A percentile compares a stretch with the other conserved stretches of the same genome.
Evolutionary conservation across 1,139 yeast genomes (phyloP).

Genomic region (Candida labiduridarum): DNA sequence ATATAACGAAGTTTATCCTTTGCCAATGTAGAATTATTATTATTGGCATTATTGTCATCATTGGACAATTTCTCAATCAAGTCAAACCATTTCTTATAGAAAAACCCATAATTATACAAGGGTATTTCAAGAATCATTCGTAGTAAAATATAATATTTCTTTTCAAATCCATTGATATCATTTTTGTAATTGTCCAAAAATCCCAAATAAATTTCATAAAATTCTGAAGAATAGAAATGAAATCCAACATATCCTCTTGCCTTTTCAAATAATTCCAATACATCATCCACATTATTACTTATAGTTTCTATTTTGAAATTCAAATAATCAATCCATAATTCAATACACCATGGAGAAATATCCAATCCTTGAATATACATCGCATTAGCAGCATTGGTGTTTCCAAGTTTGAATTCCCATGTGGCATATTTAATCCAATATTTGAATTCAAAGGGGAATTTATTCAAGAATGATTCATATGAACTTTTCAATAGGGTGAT

Average conservation of each 20-base stretch:
- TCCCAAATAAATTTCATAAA: constrained; percentile 72
- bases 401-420: constrained; percentile 63
- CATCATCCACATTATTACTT: constrained; percentile 28
- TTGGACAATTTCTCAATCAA: constrained; percentile 39
- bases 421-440: constrained; percentile 82
- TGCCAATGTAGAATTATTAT: constrained; percentile 19
- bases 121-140: constrained; percentile 72
- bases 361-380: constrained; percentile 60
- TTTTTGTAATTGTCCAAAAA: constrained; percentile 45
- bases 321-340: constrained; percentile 75
- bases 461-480: constrained; percentile 57
- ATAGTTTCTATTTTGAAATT: constrained; percentile 52
- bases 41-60: constrained; percentile 19
- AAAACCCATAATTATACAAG: constrained; percentile 71
- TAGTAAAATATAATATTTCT: constrained; percentile 50
- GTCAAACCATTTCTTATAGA: constrained; percentile 41
- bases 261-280: constrained; percentile 54
- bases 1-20: constrained; percentile 18
- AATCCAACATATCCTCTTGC: constrained; percentile 68
- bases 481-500: constrained; percentile 48
- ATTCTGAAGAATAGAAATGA: constrained; percentile 73
- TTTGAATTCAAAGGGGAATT: constrained; percentile 72
- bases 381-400: constrained; percentile 46
- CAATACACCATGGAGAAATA: constrained; percentile 54
- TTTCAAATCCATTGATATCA: constrained; percentile 33